These are phyloP conservation scores for Cladosporium sp. DNA, from an alignment of 2,329 filamentous ascomycete species.

Conservation along the genomic window DNA sequence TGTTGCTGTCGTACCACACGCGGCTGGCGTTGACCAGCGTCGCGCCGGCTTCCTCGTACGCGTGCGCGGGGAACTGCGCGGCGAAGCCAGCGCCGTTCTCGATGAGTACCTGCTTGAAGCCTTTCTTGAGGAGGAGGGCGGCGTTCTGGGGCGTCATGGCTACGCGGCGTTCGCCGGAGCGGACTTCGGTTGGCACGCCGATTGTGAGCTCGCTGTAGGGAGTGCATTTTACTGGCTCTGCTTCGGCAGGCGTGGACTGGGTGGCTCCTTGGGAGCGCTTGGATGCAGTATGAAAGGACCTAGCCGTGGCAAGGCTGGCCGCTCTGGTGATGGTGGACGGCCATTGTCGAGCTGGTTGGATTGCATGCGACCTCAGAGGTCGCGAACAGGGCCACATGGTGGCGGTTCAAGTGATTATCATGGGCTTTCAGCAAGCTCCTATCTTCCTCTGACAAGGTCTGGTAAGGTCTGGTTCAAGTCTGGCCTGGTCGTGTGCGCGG, in stretches of 20 bases:
- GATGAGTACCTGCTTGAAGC: conserved; percentile 68
- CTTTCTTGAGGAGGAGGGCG: conserved; percentile 75
- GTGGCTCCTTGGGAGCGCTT: conserved; percentile 17
- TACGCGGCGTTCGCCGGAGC: conserved; percentile 71
- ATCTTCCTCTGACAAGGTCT: no score
- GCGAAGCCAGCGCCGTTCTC: conserved; percentile 73
- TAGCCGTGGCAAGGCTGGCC: conserved; percentile 13
- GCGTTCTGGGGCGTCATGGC: conserved; percentile 82
- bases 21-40: conserved; percentile 62
- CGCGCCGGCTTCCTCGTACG: conserved; percentile 71
- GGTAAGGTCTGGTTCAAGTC: not conserved
- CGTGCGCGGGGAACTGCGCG: conserved; percentile 71
- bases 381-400: conserved; percentile 25
- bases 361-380: conserved; percentile 22
- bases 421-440: conserved; percentile 1
- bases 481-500: conserved; percentile 1
- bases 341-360: conserved; percentile 3
- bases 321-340: conserved; percentile 6
- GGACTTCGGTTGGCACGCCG: conserved; percentile 74
- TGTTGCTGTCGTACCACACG: conserved; percentile 71
- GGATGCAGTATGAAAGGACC: conserved; percentile 18
- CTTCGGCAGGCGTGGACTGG: conserved; percentile 2
- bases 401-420: conserved; percentile 17
- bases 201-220: conserved; percentile 70
- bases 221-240: conserved; percentile 24